Percentiles rank a stretch among this genome's conserved stretches.
Conservation (phyloP, 2,329 filamentous ascomycete genomes). For the Knufia fluminis region DNA sequence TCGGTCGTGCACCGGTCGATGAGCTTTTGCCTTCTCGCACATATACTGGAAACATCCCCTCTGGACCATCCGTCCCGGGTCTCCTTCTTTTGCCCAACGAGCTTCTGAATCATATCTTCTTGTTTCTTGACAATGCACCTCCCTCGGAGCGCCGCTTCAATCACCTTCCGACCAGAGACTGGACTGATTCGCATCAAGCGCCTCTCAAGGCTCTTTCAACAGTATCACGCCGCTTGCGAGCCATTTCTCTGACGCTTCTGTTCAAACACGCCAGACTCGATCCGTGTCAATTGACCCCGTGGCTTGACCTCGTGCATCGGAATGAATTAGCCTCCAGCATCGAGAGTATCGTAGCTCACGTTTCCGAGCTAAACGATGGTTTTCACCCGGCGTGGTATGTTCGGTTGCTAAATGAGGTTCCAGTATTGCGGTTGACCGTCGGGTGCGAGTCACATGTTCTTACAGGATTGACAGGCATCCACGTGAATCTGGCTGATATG, state of each 20-base stretch:
- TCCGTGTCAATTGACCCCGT: slow-evolving; percentile 27
- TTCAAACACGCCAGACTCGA: slow-evolving; percentile 47
- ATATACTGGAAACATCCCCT: no score
- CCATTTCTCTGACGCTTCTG: slow-evolving; percentile 44
- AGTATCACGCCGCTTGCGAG: slow-evolving; percentile 47
- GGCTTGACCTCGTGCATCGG: slow-evolving; percentile 31
- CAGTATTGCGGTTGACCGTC: slow-evolving; percentile 44
- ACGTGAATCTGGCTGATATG: slow-evolving; percentile 47
- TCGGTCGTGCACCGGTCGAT: background rate
- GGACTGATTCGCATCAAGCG: slow-evolving; percentile 33
- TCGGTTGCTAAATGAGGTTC: slow-evolving; percentile 43
- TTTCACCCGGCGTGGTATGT: slow-evolving; percentile 44
- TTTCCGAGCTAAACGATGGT: slow-evolving; percentile 34
- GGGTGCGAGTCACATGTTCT: slow-evolving; percentile 55
- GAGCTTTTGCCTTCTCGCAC: background rate
- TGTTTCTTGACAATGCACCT: slow-evolving; percentile 42
- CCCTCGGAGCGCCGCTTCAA: slow-evolving; percentile 43
- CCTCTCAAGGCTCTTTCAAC: slow-evolving; percentile 48
- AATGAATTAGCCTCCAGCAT: slow-evolving; percentile 32
- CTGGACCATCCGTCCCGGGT: background rate
- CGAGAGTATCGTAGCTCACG: slow-evolving; percentile 38
- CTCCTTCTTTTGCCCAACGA: slow-evolving; percentile 48
- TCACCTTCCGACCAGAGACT: slow-evolving; percentile 39
- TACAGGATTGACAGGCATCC: slow-evolving; percentile 50
- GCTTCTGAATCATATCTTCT: slow-evolving; percentile 49